These are phyloP conservation scores for Rhododendron ovatum DNA, from an alignment of 148 eudicot species.

Conservation along the genomic window DNA sequence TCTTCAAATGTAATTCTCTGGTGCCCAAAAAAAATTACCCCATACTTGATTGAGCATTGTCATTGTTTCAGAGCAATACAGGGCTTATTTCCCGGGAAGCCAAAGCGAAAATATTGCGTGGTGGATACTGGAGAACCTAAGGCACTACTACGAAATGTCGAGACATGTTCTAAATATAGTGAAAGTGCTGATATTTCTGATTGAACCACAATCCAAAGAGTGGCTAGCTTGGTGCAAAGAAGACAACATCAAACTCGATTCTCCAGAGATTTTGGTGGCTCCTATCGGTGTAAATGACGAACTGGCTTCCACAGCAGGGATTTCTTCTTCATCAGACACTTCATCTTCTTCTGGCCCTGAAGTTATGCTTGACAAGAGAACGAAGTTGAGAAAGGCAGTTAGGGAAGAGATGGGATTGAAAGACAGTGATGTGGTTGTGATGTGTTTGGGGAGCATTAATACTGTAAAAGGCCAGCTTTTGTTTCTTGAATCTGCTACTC, in stretches of 20 bases:
- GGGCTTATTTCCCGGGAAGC: slow-evolving; percentile 54
- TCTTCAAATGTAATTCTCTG: background rate
- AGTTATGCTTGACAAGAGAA: slow-evolving; percentile 68
- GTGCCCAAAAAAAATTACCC: background rate
- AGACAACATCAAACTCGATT: slow-evolving; percentile 58
- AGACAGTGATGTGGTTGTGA: slow-evolving; percentile 80
- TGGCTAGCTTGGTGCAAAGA: slow-evolving; percentile 89
- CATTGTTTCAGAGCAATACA: slow-evolving; percentile 61
- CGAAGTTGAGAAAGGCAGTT: slow-evolving; percentile 56
- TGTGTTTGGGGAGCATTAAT: slow-evolving; percentile 85
- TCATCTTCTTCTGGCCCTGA: slow-evolving; percentile 51
- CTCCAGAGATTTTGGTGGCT: slow-evolving; percentile 47
- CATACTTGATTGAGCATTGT: background rate
- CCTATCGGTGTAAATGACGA: slow-evolving; percentile 93
- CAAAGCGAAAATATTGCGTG: slow-evolving; percentile 71
- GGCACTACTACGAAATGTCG: slow-evolving; percentile 81
- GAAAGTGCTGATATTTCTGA: slow-evolving; percentile 78
- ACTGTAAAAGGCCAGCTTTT: slow-evolving; percentile 86
- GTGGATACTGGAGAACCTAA: slow-evolving; percentile 99
- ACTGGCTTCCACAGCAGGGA: slow-evolving; percentile 86
- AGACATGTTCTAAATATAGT: slow-evolving; percentile 70
- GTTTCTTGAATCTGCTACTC: slow-evolving; percentile 69
- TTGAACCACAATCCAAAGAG: slow-evolving; percentile 79
- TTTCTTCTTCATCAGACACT: slow-evolving; percentile 39
- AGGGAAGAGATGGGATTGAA: slow-evolving; percentile 86